Evolutionary conservation across 768 basidiomycete species (phyloP).

Genomic region (Boletus subparvulus): DNA sequence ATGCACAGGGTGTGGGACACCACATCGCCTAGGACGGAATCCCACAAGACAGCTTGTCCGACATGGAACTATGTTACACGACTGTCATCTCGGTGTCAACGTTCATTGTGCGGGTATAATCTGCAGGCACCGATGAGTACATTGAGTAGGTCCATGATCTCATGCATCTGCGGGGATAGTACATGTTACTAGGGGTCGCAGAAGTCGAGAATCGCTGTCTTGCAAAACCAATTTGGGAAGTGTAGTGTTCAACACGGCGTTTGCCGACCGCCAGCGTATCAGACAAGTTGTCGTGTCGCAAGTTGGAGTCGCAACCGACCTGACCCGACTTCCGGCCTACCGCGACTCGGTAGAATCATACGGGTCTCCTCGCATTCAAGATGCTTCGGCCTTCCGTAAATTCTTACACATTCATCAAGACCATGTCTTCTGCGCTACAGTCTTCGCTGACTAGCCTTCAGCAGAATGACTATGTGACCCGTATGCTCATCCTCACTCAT

Average conservation of each 20-base stretch:
- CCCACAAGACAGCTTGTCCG: neutral
- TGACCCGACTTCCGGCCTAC: too few species aligned
- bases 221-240: neutral
- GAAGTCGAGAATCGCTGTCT: neutral
- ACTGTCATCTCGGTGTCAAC: too few species aligned
- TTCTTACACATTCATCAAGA: neutral
- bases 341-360: too few species aligned
- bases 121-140: too few species aligned
- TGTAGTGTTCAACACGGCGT: neutral
- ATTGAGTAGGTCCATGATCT: too few species aligned
- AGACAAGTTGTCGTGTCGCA: too few species aligned
- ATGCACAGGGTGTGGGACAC: neutral
- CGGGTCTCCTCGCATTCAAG: too few species aligned
- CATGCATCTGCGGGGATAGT: too few species aligned
- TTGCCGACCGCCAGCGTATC: constrained; percentile 3
- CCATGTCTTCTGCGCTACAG: neutral
- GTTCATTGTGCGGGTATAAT: too few species aligned
- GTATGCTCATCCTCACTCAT: neutral
- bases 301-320: too few species aligned
- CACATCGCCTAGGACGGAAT: neutral
- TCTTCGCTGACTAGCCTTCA: neutral
- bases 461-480: neutral
- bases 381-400: too few species aligned
- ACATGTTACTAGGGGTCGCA: too few species aligned
- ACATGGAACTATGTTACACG: neutral